Percentiles rank a stretch among this genome's conserved stretches.
Evolutionary conservation across 2,329 filamentous ascomycete genomes (phyloP).

Genomic region (Clarireedia paspali): DNA sequence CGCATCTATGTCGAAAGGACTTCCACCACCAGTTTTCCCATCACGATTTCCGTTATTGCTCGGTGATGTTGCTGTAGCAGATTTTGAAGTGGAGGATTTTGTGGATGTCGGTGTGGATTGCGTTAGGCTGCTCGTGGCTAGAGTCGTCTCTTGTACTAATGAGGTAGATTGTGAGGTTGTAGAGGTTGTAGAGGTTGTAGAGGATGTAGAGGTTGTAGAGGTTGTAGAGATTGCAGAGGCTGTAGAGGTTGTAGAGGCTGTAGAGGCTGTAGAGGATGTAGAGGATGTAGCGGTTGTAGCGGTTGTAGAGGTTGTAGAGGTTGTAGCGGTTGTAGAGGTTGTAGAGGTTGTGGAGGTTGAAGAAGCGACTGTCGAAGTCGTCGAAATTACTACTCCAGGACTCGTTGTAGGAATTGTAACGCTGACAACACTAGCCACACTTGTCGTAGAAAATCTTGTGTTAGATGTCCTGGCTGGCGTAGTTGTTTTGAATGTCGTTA

Average conservation of each 20-base stretch:
- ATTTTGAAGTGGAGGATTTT: not conserved
- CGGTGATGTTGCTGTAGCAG: not conserved
- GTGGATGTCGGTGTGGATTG: not conserved
- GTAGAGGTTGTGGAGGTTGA: not conserved
- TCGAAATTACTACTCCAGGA: not conserved
- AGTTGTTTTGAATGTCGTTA: slow-evolving; percentile 1
- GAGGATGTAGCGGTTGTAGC: not conserved
- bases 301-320: not conserved
- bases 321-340: not conserved
- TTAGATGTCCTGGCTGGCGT: slow-evolving; percentile 3
- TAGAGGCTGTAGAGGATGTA: not conserved
- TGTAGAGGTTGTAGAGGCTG: not conserved
- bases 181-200: not conserved
- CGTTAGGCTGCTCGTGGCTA: not conserved
- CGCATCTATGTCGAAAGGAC: slow-evolving; percentile 9
- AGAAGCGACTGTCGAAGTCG: not conserved
- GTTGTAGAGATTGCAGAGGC: not conserved
- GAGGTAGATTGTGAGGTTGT: not conserved
- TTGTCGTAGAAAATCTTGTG: slow-evolving; percentile 5
- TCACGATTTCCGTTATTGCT: not conserved
- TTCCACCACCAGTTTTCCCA: slow-evolving; percentile 4
- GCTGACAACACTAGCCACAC: slow-evolving; percentile 2
- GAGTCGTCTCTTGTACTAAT: too few species aligned
- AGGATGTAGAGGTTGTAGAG: not conserved
- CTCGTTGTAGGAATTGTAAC: slow-evolving; percentile 3